Percentiles rank a stretch among this genome's conserved stretches.
Conservation (phyloP, 2,329 filamentous ascomycete genomes). For the Fusarium sp. region DNA sequence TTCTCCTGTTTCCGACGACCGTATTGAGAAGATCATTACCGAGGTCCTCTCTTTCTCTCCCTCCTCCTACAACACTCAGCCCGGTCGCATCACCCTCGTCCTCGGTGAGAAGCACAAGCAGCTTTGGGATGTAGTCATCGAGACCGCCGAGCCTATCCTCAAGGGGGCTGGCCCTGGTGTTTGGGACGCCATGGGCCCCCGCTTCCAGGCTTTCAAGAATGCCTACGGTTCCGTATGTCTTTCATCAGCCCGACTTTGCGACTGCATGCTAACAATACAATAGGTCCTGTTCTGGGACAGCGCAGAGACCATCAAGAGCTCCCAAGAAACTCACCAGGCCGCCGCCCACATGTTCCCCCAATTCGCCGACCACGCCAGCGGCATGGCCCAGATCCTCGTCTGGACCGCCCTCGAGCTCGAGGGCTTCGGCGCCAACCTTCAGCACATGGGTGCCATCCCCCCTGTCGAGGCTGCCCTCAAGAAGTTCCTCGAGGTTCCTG, state of each 20-base stretch:
- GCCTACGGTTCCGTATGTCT: constrained; percentile 42
- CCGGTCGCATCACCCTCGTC: constrained; percentile 24
- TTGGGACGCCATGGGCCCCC: constrained; percentile 33
- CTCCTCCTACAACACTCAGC: constrained; percentile 42
- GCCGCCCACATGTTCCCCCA: constrained; percentile 31
- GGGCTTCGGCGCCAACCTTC: constrained; percentile 42
- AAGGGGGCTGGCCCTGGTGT: constrained; percentile 26
- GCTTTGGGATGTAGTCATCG: constrained; percentile 38
- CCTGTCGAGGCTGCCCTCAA: constrained; percentile 36
- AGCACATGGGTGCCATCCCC: constrained; percentile 40
- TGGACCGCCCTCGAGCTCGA: constrained; percentile 43
- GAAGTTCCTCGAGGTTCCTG: constrained; percentile 32
- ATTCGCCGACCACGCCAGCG: constrained; percentile 33
- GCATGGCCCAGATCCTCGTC: constrained; percentile 38
- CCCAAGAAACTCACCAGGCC: constrained; percentile 25
- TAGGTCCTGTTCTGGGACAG: constrained; percentile 43
- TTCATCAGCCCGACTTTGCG: background rate
- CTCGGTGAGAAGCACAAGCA: constrained; percentile 39
- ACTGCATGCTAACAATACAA: background rate
- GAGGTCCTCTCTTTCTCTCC: constrained; percentile 38
- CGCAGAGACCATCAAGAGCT: constrained; percentile 28
- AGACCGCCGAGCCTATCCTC: constrained; percentile 29
- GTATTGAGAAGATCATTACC: constrained; percentile 45
- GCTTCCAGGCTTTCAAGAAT: constrained; percentile 31
- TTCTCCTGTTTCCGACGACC: constrained; percentile 45